These are phyloP conservation scores for Platismatia glauca DNA, from an alignment of 495 filamentous ascomycete genomes.

Conservation along the genomic window DNA sequence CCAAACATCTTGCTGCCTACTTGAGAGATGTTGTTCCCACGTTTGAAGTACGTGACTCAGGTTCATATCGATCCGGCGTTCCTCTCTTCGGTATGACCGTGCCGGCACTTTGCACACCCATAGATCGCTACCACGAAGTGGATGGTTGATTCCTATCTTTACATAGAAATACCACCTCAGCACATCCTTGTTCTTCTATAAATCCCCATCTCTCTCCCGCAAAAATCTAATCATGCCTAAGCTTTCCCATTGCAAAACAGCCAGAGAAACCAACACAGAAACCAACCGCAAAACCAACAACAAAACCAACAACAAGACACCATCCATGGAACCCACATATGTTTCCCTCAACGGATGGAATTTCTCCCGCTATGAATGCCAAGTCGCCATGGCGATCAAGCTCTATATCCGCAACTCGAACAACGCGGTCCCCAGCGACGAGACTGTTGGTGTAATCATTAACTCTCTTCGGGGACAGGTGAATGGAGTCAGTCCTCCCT, in stretches of 20 bases:
- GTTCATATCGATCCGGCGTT: neutral
- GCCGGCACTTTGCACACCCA: neutral
- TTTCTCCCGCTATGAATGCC: constrained; percentile 2
- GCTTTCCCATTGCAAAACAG: neutral
- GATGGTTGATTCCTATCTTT: too few relatives aligned
- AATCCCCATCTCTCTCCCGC: neutral
- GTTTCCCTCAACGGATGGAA: constrained; percentile 4
- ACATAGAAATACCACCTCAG: neutral
- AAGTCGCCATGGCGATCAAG: constrained; percentile 9
- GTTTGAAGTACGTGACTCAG: neutral
- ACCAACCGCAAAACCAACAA: constrained; percentile 1
- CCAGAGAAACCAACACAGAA: neutral
- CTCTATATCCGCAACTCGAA: constrained; percentile 4
- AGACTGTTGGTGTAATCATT: constrained; percentile 12
- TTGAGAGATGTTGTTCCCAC: neutral
- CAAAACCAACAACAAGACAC: neutral
- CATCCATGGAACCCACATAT: neutral
- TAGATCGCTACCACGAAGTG: neutral
- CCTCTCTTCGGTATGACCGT: neutral
- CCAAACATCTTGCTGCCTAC: neutral
- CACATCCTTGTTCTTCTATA: neutral
- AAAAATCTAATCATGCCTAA: neutral
- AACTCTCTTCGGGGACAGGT: constrained; percentile 1
- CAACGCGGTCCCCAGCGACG: neutral
- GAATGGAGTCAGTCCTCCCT: constrained; percentile 2